Percentiles rank a stretch among this genome's conserved stretches.
Conservation (phyloP, 148 eudicot species). For the Linanthus parryae region DNA sequence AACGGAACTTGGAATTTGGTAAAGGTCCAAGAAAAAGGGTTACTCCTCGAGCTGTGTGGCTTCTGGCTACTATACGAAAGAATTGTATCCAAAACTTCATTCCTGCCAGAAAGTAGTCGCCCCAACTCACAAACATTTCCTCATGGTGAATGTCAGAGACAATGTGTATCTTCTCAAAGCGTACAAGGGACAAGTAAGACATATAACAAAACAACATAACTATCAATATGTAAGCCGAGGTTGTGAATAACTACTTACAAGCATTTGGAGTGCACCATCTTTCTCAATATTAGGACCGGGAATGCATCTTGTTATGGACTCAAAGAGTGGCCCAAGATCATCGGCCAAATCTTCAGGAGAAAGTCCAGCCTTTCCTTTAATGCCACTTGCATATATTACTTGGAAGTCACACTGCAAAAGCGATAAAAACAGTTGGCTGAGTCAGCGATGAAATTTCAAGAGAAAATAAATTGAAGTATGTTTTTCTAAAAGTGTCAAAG, state of each 20-base stretch:
- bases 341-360: constrained; percentile 84
- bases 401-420: constrained; percentile 91
- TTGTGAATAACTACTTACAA: constrained; percentile 82
- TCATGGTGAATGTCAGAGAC: too few species aligned
- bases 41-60: too few species aligned
- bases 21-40: too few species aligned
- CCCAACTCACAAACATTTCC: too few species aligned
- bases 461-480: too few species aligned
- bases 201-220: constrained; percentile 4
- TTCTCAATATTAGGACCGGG: constrained; percentile 88
- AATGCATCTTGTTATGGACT: constrained; percentile 81
- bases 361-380: constrained; percentile 90
- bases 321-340: constrained; percentile 98
- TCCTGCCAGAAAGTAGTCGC: too few species aligned
- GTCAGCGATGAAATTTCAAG: neutral
- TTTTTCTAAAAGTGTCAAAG: too few species aligned
- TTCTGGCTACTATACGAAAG: too few species aligned
- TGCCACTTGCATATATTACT: constrained; percentile 94
- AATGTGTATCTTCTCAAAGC: neutral
- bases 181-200: neutral
- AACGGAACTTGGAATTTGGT: too few species aligned
- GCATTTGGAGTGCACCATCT: constrained; percentile 98
- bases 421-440: constrained; percentile 5
- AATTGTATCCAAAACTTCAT: too few species aligned
- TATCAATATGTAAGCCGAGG: too few species aligned